phyloP scores from a whole-genome alignment of 257 asterid genomes.

The Jacaranda copaia region DNA sequence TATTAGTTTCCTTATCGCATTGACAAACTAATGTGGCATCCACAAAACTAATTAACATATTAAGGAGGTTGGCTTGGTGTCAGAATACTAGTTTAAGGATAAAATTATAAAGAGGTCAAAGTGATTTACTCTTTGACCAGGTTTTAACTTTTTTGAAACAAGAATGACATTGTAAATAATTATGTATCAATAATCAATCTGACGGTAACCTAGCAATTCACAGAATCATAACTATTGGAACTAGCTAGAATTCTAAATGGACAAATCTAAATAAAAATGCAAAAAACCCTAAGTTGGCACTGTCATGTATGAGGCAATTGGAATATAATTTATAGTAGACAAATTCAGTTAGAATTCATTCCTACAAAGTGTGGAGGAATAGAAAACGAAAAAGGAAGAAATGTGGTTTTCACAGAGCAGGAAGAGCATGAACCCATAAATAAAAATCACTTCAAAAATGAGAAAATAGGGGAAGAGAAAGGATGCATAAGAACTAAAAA shows the following conservation, averaged over 20 bases:
- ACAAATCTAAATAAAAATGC: too few relatives aligned
- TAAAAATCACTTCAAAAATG: not conserved
- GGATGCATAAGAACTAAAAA: not conserved
- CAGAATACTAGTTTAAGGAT: constrained; percentile 16
- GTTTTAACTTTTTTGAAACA: not conserved
- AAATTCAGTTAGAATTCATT: not conserved
- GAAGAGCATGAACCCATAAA: not conserved
- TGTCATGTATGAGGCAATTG: too few relatives aligned
- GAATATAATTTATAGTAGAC: not conserved
- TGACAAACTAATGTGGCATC: not conserved
- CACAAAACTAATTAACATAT: not conserved
- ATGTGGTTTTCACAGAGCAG: not conserved
- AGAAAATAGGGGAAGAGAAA: not conserved
- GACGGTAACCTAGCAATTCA: not conserved
- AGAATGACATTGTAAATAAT: not conserved
- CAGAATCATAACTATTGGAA: too few relatives aligned
- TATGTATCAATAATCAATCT: not conserved
- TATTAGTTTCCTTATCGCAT: not conserved
- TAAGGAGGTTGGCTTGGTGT: not conserved
- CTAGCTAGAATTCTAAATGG: too few relatives aligned
- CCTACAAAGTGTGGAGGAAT: not conserved
- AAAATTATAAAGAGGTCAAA: not conserved
- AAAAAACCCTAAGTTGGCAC: too few relatives aligned
- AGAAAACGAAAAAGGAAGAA: not conserved
- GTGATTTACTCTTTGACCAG: not conserved